phyloP scores from a whole-genome alignment of 1,139 yeast species.

The Diutina scorzettiae region DNA sequence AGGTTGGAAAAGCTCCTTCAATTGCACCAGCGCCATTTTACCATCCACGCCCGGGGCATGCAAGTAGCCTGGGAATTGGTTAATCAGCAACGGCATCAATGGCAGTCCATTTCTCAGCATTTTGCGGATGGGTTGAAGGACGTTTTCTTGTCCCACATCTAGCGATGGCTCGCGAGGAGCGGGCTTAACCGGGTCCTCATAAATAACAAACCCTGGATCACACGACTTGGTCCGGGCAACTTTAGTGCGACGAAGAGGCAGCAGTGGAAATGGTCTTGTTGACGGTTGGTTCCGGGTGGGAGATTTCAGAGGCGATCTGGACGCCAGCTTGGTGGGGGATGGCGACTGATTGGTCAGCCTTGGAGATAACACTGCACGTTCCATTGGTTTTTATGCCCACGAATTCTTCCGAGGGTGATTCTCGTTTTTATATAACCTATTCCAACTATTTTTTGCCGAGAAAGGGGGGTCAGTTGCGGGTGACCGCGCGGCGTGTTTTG shows the following conservation, averaged over 20 bases:
- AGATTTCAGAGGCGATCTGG: not conserved
- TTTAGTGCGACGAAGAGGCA: slow-evolving; percentile 2
- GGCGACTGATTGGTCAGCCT: slow-evolving; percentile 1
- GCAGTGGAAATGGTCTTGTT: not conserved
- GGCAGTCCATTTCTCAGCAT: slow-evolving; percentile 1
- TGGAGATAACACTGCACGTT: not conserved
- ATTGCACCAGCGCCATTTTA: not conserved
- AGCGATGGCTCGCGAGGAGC: not conserved
- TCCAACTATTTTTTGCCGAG: not conserved
- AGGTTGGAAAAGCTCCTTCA: not conserved
- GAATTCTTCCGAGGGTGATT: too few relatives aligned
- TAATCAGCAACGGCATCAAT: not conserved
- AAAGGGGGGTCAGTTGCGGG: not conserved
- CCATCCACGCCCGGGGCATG: slow-evolving; percentile 2
- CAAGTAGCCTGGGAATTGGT: not conserved
- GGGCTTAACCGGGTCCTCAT: not conserved
- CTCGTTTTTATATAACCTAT: too few relatives aligned
- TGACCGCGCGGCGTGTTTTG: not conserved
- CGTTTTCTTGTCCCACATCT: slow-evolving; percentile 1
- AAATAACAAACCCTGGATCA: not conserved
- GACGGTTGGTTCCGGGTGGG: not conserved
- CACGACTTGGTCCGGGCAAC: not conserved
- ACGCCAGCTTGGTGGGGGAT: not conserved
- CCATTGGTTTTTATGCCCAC: not conserved
- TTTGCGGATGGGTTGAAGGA: not conserved